A percentile compares a stretch with the other conserved stretches of the same genome.
phyloP scores from a whole-genome alignment of 176 grass and related monocot species.

The Calamus simplicifolius region DNA sequence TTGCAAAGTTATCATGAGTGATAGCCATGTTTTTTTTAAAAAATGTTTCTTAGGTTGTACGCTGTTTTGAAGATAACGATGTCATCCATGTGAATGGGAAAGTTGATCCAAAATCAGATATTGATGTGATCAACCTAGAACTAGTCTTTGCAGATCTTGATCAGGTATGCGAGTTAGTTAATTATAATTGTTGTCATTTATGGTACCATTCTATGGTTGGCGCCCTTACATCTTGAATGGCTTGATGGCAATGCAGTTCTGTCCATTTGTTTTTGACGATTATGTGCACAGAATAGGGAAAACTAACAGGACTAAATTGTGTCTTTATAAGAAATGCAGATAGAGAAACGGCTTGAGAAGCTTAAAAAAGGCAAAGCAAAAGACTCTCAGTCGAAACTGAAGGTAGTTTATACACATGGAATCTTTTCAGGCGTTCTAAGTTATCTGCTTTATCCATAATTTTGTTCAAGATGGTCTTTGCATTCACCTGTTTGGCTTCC shows the following conservation, averaged over 20 bases:
- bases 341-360: constrained; percentile 95
- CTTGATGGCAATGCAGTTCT: no score
- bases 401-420: constrained; percentile 23
- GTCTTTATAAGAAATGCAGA: constrained; percentile 42
- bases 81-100: constrained; percentile 93
- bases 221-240: no score
- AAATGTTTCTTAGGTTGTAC: constrained; percentile 56
- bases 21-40: not conserved
- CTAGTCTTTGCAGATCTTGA: constrained; percentile 91
- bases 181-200: constrained; percentile 6
- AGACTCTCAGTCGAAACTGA: constrained; percentile 73
- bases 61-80: constrained; percentile 97
- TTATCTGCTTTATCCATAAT: no score
- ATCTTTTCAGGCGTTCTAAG: no score
- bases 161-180: constrained; percentile 50
- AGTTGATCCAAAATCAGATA: constrained; percentile 92
- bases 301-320: not conserved
- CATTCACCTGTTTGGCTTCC: not conserved
- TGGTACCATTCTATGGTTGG: no score
- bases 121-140: constrained; percentile 95
- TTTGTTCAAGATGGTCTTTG: no score
- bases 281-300: constrained; percentile 1
- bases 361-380: constrained; percentile 97
- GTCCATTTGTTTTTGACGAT: not conserved
- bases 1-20: no score